A percentile compares a stretch with the other conserved stretches of the same genome.
Conservation (phyloP, 2,329 filamentous ascomycete species). For the Hypoxylon sp. region DNA sequence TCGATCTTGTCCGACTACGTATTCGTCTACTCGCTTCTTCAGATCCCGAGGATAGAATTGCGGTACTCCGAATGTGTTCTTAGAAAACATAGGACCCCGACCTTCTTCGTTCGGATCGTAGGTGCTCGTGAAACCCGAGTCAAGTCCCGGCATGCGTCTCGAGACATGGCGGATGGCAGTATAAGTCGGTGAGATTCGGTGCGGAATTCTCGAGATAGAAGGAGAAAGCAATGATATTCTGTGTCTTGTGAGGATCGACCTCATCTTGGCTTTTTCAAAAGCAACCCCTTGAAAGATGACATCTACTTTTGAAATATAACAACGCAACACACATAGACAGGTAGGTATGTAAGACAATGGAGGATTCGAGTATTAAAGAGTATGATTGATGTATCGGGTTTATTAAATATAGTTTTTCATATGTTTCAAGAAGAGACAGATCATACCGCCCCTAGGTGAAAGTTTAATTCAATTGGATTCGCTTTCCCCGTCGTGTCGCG, state of each 20-base stretch:
- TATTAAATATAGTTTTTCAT: no score
- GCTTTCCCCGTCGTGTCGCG: neutral
- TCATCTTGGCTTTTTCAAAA: slow-evolving; percentile 35
- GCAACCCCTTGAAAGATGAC: slow-evolving; percentile 13
- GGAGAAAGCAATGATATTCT: slow-evolving; percentile 28
- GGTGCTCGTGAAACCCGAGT: slow-evolving; percentile 65
- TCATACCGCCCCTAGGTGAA: no score
- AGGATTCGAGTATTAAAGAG: no score
- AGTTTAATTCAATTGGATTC: neutral
- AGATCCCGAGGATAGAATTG: slow-evolving; percentile 73
- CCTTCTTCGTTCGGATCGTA: slow-evolving; percentile 66
- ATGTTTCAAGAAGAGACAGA: no score
- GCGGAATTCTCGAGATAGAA: slow-evolving; percentile 22
- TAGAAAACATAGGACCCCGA: slow-evolving; percentile 68
- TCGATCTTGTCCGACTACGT: slow-evolving; percentile 93
- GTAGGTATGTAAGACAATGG: slow-evolving; percentile 9
- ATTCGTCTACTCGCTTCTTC: slow-evolving; percentile 92
- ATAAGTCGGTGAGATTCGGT: slow-evolving; percentile 45
- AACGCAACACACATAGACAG: slow-evolving; percentile 20
- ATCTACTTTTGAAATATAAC: slow-evolving; percentile 19
- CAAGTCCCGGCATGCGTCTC: slow-evolving; percentile 59
- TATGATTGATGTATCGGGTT: no score
- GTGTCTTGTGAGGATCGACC: slow-evolving; percentile 37
- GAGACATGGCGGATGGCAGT: slow-evolving; percentile 42
- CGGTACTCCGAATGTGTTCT: slow-evolving; percentile 65